Base-by-base conservation (phyloP, 495 filamentous ascomycete species). In the Annulohypoxylon bovei region DNA sequence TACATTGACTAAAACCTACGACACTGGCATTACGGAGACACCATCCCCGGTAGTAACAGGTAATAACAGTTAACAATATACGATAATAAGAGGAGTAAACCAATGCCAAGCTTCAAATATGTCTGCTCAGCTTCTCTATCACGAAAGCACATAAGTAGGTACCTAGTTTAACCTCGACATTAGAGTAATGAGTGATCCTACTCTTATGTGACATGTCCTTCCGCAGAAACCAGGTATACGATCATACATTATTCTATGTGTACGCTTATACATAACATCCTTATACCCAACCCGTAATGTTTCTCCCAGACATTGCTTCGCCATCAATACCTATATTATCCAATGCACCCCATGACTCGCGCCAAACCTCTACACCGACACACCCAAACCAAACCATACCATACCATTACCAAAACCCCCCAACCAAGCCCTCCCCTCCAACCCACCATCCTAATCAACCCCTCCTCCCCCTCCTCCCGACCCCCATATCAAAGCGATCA, bases 401-500 rank as follows among this genome's bases (percentile, higher is more conserved):
- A n/a, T n/a, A n/a, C n/a, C n/a, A n/a, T n/a, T n/a, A n/a, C n/a
- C n/a, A n/a, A n/a, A n/a, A n/a, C n/a, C n/a, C 3, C 3, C 1
- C n/a, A 1, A 1, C 6, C 40, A 6, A 0, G 7, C 22, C 46
- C 9, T 14, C 8, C 12, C 23, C 46, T 20, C 27, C 46, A 44
- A 5, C 22, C 46, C 47, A 11, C 16, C 14, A 6, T 12, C 30
- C 30, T 39, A 44, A 3, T 22, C 49, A 30, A 23, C 49, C 25
- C 46, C 55, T 54, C 33, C 55, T 61, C 25, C 58, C 55, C 4
- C 67, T 53, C 37, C 46, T 62, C 49, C 54, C 33, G n/a, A 52
- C 73, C 46, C 76, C 52, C 65, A 74, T 70, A 60, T 81, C 79
- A 52, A 77, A 83, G 40, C 79, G 75, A 62, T 82, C 79, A 0